Base-by-base conservation (phyloP, 306 rosid genomes). In the Prunus salicina region DNA sequence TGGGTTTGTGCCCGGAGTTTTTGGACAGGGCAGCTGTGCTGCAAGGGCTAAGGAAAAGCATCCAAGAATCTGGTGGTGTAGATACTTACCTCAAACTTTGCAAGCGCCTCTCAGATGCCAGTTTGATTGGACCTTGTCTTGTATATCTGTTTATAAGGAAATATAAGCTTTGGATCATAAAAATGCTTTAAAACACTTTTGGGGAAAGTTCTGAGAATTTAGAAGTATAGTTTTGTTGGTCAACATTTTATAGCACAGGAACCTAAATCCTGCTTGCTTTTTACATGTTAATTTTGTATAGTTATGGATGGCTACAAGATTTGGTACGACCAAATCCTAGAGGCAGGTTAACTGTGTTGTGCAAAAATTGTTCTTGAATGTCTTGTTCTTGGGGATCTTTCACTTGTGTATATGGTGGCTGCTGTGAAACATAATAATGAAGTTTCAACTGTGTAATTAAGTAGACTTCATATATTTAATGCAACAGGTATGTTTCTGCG, bases 11-110 rank as follows among this genome's bases (percentile, higher is more conserved):
- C 78, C 98, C 97, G 0, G 97, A 95, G 51, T 90, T 85, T 82
- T 84, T 95, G 88, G 98, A 92, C 76, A 81, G 97, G 79, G 90
- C 74, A 38, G 98, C 97, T 56, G 97, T 92, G 61, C 63, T 95
- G 73, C 96, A 92, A 77, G 97, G 97, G 24, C 83, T 95, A 46
- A 84, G 88, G 76, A 95, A 83, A 83, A 82, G 86, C 73, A 90
- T 92, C 51, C 89, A 86, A 9, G 92, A 85, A 72, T 51, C 86
- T 65, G 96, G 90, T 32, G 76, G 78, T 71, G 64, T 85, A 53
- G 93, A 90, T 51, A 74, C 89, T 60, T 95, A 92, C 77, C 83
- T 92, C 80, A 88, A 85, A 76, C 92, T 95, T 45, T 92, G 97
- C 84, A 92, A 89, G 86, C 87, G 80, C 78, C 92, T 95, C 41